Conservation (phyloP, 345 rosid species). For the Excoecaria agallocha region DNA sequence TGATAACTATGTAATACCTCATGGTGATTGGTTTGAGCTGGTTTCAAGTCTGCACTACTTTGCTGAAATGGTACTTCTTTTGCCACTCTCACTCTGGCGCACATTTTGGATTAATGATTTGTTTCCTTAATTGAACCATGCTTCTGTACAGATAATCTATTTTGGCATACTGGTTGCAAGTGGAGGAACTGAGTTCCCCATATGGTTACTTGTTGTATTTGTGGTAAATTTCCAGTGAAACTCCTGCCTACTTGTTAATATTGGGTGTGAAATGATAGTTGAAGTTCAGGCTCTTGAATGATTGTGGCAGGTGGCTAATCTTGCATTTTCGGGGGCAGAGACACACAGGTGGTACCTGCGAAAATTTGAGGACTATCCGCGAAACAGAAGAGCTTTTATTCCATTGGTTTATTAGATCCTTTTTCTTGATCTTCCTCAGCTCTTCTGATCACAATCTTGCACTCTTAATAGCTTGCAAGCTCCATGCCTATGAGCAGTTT, state of each 20-base stretch:
- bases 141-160: conserved; percentile 56
- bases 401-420: conserved; percentile 42
- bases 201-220: conserved; percentile 57
- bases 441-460: neutral
- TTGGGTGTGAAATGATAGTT: neutral
- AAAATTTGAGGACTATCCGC: conserved; percentile 66
- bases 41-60: conserved; percentile 74
- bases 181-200: conserved; percentile 63
- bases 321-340: conserved; percentile 59
- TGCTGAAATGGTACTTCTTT: conserved; percentile 67
- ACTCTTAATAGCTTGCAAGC: too few species aligned
- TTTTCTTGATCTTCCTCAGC: neutral
- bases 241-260: neutral
- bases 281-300: neutral
- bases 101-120: neutral
- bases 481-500: neutral
- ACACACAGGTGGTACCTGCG: conserved; percentile 66
- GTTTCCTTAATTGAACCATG: neutral
- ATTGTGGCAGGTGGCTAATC: conserved; percentile 59
- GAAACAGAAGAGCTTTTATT: conserved; percentile 44
- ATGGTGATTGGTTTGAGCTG: conserved; percentile 79
- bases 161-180: conserved; percentile 63
- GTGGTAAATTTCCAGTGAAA: conserved; percentile 44
- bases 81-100: neutral
- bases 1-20: conserved; percentile 49